These are phyloP conservation scores for Prunus mira DNA, from an alignment of 306 rosid species.

Conservation along the genomic window DNA sequence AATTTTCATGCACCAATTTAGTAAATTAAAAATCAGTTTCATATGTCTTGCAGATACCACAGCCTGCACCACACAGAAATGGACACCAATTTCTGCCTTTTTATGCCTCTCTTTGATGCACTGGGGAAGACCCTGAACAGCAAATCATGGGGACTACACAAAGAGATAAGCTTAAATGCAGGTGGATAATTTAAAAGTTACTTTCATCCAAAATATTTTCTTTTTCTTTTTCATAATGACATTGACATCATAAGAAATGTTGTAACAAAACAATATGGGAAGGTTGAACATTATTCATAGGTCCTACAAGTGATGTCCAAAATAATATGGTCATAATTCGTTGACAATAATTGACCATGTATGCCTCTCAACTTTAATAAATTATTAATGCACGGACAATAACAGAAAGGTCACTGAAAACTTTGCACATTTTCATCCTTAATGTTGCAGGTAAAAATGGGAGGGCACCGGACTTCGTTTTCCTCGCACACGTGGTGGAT, in stretches of 20 bases:
- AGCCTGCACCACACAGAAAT: conserved; percentile 70
- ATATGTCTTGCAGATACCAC: conserved; percentile 63
- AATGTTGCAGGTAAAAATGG: conserved; percentile 44
- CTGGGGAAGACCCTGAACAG: conserved; percentile 64
- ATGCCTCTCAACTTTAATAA: background rate
- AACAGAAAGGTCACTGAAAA: background rate
- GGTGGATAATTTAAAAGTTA: conserved; percentile 37
- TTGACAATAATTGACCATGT: background rate
- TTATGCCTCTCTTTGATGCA: conserved; percentile 91
- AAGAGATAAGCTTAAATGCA: conserved; percentile 44
- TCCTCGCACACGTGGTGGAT: conserved; percentile 92
- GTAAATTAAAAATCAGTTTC: too few relatives aligned
- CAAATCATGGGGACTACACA: conserved; percentile 73
- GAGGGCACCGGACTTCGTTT: conserved; percentile 72
- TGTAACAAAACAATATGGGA: too few relatives aligned
- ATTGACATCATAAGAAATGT: too few relatives aligned
- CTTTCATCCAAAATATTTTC: too few relatives aligned
- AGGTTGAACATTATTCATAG: too few relatives aligned
- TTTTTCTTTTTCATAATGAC: too few relatives aligned
- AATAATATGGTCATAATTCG: background rate
- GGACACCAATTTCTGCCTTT: conserved; percentile 89
- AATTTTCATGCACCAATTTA: background rate
- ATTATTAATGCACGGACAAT: background rate
- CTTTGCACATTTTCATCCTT: background rate
- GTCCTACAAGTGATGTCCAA: background rate